phyloP scores from a whole-genome alignment of 2,329 filamentous ascomycete species.

The Fusarium coffeatum region DNA sequence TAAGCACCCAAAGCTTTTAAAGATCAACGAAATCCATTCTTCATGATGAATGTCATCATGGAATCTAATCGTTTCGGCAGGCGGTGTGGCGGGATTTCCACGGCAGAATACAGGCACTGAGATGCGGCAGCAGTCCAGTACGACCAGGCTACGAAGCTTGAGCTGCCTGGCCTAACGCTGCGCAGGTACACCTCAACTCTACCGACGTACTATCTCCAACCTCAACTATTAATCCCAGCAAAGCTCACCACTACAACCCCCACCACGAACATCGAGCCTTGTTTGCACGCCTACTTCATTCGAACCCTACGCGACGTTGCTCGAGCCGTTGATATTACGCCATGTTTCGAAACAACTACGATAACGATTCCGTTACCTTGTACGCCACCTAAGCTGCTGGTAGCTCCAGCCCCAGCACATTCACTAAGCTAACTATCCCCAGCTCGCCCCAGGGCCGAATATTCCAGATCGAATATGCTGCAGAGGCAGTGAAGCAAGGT shows the following conservation, averaged over 20 bases:
- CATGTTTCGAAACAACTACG: conserved; percentile 99
- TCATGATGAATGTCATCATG: conserved; percentile 26
- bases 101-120: conserved; percentile 26
- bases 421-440: conserved; percentile 43
- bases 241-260: conserved; percentile 32
- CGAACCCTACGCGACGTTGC: conserved; percentile 34
- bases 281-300: conserved; percentile 16
- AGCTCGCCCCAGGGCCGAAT: conserved; percentile 98
- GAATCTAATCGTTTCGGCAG: conserved; percentile 31
- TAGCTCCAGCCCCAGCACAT: conserved; percentile 32
- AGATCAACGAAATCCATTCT: neutral
- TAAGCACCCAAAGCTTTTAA: neutral
- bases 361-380: conserved; percentile 99
- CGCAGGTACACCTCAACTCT: conserved; percentile 40
- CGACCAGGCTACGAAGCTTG: conserved; percentile 52
- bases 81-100: conserved; percentile 44
- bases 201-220: conserved; percentile 34
- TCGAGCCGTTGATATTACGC: conserved; percentile 40
- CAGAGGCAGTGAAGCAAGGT: conserved; percentile 98
- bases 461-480: conserved; percentile 99
- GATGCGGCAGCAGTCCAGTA: conserved; percentile 14
- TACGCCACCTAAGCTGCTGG: conserved; percentile 61
- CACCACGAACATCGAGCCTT: conserved; percentile 18
- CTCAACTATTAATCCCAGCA: conserved; percentile 20
- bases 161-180: conserved; percentile 48